Evolutionary conservation across 495 filamentous ascomycete genomes (phyloP), one percentile per base, ranked within the genome.

Genomic region (Lineolata rhizophorae): DNA sequence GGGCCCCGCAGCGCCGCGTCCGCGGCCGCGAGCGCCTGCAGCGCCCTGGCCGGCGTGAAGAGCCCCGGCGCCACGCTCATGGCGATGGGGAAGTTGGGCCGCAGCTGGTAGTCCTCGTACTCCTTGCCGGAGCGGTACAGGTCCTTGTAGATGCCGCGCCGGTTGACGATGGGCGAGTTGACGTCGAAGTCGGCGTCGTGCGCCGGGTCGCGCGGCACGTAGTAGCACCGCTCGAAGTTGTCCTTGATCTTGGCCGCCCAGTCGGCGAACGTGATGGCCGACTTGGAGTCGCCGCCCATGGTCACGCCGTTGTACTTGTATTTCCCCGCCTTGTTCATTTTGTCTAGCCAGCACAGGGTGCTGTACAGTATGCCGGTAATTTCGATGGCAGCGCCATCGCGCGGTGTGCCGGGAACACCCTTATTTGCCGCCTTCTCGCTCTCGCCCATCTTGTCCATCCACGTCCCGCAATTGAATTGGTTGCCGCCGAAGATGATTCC

Each of bases 371-470:
- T 61, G 22, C 90, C 90, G 2, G 69, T 93, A 45, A 95, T 94
- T 51, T 99, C 90, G 38, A 95, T 65, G 6, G 90, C 77, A 14
- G 90, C 82, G 14, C 90, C 90, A 54, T 99, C 90, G 45, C 90
- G 68, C 21, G 90, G 90, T 17, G 90, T 95, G 2, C 83, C 90
- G 0, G 90, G 90, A n/a, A 87, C 57, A 32, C 90, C 90, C 58
- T 93, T 95, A 44, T 70, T 90, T 22, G 76, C 72, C 15, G 90
- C 90, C 35, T 71, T 78, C 34, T 76, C 66, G 35, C 80, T 91
- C 52, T 99, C 90, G n/a, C 90, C 90, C 87, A 95, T 99, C 63
- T 99, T 99, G 56, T 99, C 90, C 76, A 93, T 91, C 90, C 90
- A 99, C 3, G 90, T 99, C 33, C 90, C 90, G 44, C 90, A 99